These are phyloP conservation scores for Lotmaria passim DNA, from an alignment of 208 protist species.

Conservation along the genomic window DNA sequence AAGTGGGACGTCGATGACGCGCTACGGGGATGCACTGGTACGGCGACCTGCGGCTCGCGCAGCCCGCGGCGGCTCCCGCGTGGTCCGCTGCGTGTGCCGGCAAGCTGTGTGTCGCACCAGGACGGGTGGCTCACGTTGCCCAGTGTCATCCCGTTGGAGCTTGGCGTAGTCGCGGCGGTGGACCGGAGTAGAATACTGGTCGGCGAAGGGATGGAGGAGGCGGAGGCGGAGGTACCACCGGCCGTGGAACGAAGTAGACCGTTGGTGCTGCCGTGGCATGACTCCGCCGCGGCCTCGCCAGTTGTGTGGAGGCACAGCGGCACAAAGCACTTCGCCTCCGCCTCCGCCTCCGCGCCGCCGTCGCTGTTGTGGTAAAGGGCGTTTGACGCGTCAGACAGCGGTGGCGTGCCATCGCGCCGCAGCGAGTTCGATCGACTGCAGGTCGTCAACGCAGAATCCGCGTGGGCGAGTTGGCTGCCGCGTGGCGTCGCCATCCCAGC, in stretches of 20 bases:
- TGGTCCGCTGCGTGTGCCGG: neutral
- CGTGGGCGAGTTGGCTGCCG: no score
- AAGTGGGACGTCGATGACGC: neutral
- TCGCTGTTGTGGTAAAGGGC: neutral
- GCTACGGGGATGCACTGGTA: neutral
- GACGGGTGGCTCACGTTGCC: neutral
- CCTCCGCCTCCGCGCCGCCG: neutral
- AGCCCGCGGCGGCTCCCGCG: neutral
- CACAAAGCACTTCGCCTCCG: neutral
- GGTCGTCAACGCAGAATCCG: no score
- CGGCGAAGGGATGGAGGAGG: conserved; percentile 1
- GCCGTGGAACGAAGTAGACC: neutral
- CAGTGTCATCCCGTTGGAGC: neutral
- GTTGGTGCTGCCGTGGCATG: neutral
- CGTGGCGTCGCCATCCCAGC: neutral
- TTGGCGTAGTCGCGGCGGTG: neutral
- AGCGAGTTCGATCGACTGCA: neutral
- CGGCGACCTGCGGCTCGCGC: neutral
- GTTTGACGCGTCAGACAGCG: neutral
- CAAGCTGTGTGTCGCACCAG: neutral
- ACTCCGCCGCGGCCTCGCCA: neutral
- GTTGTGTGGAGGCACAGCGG: neutral
- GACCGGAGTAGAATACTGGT: conserved; percentile 28
- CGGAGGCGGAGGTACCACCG: neutral
- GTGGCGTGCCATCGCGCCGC: neutral